Percentiles rank a stretch among this genome's conserved stretches.
Conservation (phyloP, 2,329 filamentous ascomycete species). For the Colletotrichum spinosum region DNA sequence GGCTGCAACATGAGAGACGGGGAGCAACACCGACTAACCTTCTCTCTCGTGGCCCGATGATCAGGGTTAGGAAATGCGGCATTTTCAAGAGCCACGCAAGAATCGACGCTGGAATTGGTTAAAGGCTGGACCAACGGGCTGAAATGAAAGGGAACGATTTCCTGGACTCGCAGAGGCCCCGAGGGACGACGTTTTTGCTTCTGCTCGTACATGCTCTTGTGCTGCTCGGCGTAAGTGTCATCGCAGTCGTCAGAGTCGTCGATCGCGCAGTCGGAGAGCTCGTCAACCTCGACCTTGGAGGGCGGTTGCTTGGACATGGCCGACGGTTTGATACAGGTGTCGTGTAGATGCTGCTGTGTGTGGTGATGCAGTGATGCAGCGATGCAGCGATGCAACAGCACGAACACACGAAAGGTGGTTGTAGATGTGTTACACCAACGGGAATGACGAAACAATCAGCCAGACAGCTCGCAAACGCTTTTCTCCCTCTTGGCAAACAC, state of each 20-base stretch:
- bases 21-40: conserved; percentile 53
- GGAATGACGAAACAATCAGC: no score
- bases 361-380: not conserved
- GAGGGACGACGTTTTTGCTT: conserved; percentile 50
- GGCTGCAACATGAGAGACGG: not conserved
- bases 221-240: conserved; percentile 49
- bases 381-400: no score
- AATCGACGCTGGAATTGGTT: conserved; percentile 73
- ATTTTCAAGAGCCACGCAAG: conserved; percentile 66
- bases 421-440: no score
- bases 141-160: conserved; percentile 68
- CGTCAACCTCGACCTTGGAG: conserved; percentile 1
- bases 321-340: not conserved
- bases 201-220: conserved; percentile 54
- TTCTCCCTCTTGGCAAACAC: no score
- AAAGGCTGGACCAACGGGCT: conserved; percentile 82
- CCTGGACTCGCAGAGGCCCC: conserved; percentile 50
- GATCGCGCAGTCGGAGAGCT: conserved; percentile 45
- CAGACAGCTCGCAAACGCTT: no score
- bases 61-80: conserved; percentile 62
- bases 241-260: conserved; percentile 54
- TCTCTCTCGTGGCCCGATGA: conserved; percentile 64
- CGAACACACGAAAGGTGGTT: no score
- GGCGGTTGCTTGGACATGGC: conserved; percentile 27
- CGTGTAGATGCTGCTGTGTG: not conserved